Percentiles rank a stretch among this genome's conserved stretches.
phyloP scores from a whole-genome alignment of 31 red algal species.

The Bonnemaisonia californica region DNA sequence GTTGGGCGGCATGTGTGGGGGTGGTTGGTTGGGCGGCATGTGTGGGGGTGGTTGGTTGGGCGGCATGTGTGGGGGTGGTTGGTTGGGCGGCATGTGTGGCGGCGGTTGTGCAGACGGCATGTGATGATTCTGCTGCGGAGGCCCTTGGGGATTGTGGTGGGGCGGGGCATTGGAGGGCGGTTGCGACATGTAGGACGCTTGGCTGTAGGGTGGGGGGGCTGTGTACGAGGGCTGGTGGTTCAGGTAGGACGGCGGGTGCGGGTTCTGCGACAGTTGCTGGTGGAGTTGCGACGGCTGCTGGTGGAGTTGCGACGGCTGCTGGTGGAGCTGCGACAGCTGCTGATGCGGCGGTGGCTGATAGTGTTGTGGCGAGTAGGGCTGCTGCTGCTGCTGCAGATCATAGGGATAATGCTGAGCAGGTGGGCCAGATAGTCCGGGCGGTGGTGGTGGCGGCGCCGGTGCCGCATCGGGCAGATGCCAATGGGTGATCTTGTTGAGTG shows the following conservation, averaged over 20 bases:
- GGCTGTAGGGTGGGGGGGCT: not conserved
- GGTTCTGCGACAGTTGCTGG: not conserved
- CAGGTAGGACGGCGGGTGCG: not conserved
- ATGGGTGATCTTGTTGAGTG: constrained; percentile 5
- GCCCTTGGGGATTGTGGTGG: no score
- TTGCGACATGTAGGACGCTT: no score
- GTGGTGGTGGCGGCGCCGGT: constrained; percentile 22
- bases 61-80: no score
- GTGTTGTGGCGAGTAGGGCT: not conserved
- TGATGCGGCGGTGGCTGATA: not conserved
- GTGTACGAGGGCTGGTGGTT: not conserved
- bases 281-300: not conserved
- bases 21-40: no score
- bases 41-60: no score
- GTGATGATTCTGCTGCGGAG: not conserved
- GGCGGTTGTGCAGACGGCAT: no score
- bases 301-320: not conserved
- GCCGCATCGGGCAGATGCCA: not conserved
- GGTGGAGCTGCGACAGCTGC: not conserved
- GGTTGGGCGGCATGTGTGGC: no score
- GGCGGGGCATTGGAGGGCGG: no score
- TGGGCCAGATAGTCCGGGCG: constrained; percentile 10
- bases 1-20: no score
- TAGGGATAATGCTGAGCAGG: not conserved
- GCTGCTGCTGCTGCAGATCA: not conserved